Evolutionary conservation across 208 protist species (phyloP), one percentile per base, ranked within the genome.

Genomic region (Leishmania lainsoni): DNA sequence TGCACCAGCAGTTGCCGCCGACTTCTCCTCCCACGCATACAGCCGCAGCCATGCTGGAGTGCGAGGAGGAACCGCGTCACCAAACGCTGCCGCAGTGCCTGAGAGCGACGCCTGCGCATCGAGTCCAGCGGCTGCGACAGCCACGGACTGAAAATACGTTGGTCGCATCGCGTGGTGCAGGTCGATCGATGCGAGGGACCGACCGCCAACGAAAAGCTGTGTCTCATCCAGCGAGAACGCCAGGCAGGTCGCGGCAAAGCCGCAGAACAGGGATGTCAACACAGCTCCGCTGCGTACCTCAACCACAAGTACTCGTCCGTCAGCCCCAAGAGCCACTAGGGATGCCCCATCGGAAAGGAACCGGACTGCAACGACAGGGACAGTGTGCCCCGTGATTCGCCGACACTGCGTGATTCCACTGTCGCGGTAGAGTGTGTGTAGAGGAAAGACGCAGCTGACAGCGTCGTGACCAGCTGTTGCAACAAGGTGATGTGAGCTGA

Each of bases 381-480:
- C 69, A 29, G 91, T 88, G 81, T 97, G 92, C 5, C 83, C 87
- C 0, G 52, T 65, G 16, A 97, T 80, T 20, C 90, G 91, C 16
- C 56, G 51, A 56, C 72, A 83, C 12, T 48, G 59, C 5, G 48
- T 79, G 12, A 79, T 65, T 56, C 78, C 75, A 5, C 45, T 22
- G 3, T 63, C 49, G 16, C 26, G 66, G 29, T 88, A 75, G 26
- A 95, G 51, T 5, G 77, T 75, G 32, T 74, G 70, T 35, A 94
- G 32, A 0, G 87, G 81, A 42, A 91, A 79, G 54, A 95, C 86
- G 68, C 88, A 90, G 80, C 85, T 86, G 16, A 85, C 75, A 9
- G 87, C 93, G 68, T 97, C 93, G 81, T 93, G 89, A 20, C 93
- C 93, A 17, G 86, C 89, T 32, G 92, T 93, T 75, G 90, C 92